Conservation (phyloP, 1,284 basidiomycete genomes). For the Phellopilus nigrolimitatus region DNA sequence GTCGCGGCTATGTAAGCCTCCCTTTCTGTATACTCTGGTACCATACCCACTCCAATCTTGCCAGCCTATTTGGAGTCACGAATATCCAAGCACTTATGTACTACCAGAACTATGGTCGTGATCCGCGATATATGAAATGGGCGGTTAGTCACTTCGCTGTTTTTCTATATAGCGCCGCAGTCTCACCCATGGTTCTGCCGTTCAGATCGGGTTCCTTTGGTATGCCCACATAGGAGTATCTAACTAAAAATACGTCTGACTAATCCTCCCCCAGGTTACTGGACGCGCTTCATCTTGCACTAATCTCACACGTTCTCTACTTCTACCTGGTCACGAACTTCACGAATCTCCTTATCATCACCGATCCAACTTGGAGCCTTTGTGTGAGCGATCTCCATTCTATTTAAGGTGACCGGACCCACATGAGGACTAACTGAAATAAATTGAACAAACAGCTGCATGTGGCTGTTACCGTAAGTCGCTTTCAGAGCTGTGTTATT, state of each 20-base stretch:
- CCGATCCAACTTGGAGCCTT: conserved; percentile 8
- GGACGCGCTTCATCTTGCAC: conserved; percentile 14
- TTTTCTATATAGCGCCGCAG: too few relatives aligned
- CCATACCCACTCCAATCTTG: not conserved
- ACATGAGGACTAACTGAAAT: not conserved
- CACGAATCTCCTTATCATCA: conserved; percentile 8
- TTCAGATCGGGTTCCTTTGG: conserved; percentile 11
- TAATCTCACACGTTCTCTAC: conserved; percentile 16
- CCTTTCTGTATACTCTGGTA: not conserved
- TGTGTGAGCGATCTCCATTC: conserved; percentile 6
- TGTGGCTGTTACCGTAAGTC: conserved; percentile 4
- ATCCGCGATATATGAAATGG: conserved; percentile 22
- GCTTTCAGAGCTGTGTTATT: not conserved
- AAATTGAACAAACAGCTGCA: not conserved
- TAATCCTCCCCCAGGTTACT: conserved; percentile 7
- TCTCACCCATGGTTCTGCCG: too few relatives aligned
- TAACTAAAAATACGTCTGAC: not conserved
- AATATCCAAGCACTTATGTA: conserved; percentile 26
- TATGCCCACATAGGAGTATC: not conserved
- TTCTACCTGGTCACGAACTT: conserved; percentile 14
- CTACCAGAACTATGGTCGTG: conserved; percentile 22
- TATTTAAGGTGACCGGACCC: too few relatives aligned
- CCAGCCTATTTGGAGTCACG: conserved; percentile 27
- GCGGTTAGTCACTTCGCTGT: conserved; percentile 17
- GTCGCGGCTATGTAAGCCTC: conserved; percentile 13